phyloP scores from a whole-genome alignment of 495 filamentous ascomycete genomes.

The Penicillium cataractarum region DNA sequence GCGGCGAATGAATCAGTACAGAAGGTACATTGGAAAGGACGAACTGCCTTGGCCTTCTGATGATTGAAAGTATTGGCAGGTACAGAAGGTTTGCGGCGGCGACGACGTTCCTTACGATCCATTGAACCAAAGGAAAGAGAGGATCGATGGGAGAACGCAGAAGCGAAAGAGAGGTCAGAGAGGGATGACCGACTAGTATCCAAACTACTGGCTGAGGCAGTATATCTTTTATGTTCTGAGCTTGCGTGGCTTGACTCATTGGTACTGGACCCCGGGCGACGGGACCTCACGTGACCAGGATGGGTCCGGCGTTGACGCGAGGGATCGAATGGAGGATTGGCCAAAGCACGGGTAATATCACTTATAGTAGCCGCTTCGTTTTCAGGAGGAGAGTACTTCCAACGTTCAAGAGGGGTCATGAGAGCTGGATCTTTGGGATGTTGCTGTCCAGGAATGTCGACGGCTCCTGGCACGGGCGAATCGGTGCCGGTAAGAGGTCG shows the following conservation, averaged over 20 bases:
- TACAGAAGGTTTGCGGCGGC: slow-evolving; percentile 62
- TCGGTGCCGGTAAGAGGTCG: slow-evolving; percentile 59
- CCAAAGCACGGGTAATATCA: slow-evolving; percentile 78
- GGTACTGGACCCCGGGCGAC: slow-evolving; percentile 54
- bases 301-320: slow-evolving; percentile 50
- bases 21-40: slow-evolving; percentile 87
- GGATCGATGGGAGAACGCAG: slow-evolving; percentile 68
- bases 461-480: slow-evolving; percentile 61
- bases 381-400: slow-evolving; percentile 84
- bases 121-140: slow-evolving; percentile 72
- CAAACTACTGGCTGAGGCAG: slow-evolving; percentile 72
- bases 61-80: slow-evolving; percentile 48
- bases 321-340: slow-evolving; percentile 57
- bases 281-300: slow-evolving; percentile 46
- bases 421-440: slow-evolving; percentile 51
- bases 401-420: slow-evolving; percentile 84
- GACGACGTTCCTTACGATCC: slow-evolving; percentile 69
- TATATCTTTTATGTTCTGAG: slow-evolving; percentile 61
- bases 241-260: slow-evolving; percentile 66
- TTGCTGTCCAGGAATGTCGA: slow-evolving; percentile 65
- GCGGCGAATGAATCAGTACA: slow-evolving; percentile 85
- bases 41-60: slow-evolving; percentile 44
- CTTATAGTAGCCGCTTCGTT: slow-evolving; percentile 81
- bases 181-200: slow-evolving; percentile 69
- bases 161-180: slow-evolving; percentile 68